Base-by-base conservation (phyloP, 345 rosid species). In the Brassica juncea region DNA sequence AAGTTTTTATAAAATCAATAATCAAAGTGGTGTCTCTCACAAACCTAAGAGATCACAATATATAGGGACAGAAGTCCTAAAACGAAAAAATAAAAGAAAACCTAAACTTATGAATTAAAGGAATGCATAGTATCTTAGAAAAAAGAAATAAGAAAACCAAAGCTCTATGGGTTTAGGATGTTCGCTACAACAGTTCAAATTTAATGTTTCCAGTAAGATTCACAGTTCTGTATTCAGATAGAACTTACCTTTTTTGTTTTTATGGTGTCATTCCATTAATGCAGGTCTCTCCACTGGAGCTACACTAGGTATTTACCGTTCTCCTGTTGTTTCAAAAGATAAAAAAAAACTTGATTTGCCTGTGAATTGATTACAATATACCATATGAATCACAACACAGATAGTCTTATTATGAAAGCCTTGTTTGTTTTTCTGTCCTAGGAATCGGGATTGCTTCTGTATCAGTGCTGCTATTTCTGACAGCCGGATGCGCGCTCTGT, bases 401-500 rank as follows among this genome's bases (percentile, higher is more conserved):
- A 66, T 1, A 42, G n/a, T 21, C 15, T 81, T 31, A 49, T 3
- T 14, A 25, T 14, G 14, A 16, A 47, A 54, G 0, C 1, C 5
- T 4, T 23, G 12, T 10, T 15, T 15, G 0, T 44, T 2, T 23
- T 4, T 12, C 37, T 31, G 25, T 70, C 72, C 8, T 66, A 94
- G 97, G 84, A 9, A 72, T 85, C 7, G 71, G 4, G 0, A 0
- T 70, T 70, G 90, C 71, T 47, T 87, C 74, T 62, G 88, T 34
- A 49, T 84, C 4, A 0, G 4, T 60, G 12, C 8, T 62, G 3
- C 72, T 16, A 23, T 0, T 84, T 67, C 0, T 80, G 64, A 0
- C 86, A 8, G 82, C 72, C 16, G 35, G 52, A 70, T 3, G 8
- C 67, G 71, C 78, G 72, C 1, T 78, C 72, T 67, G 81, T 3